Conservation (phyloP, 1,139 yeast genomes). For the Kluyveromyces marxianus region DNA sequence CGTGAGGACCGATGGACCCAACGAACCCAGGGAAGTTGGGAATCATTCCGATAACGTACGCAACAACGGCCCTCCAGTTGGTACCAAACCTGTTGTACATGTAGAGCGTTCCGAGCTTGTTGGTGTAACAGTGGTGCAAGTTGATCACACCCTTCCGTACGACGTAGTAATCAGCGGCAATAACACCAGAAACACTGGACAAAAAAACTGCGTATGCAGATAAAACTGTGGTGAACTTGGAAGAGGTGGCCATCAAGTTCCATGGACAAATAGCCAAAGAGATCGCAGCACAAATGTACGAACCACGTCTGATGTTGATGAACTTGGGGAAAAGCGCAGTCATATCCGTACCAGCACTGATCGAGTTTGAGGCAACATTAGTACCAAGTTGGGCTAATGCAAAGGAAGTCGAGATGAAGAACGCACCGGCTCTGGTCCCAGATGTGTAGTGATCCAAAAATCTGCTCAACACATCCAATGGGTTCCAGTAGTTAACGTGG, state of each 20-base stretch:
- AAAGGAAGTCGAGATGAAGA: conserved; percentile 66
- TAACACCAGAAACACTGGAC: conserved; percentile 80
- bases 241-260: conserved; percentile 69
- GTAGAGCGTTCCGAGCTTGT: conserved; percentile 40
- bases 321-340: conserved; percentile 75
- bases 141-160: conserved; percentile 65
- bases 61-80: conserved; percentile 75
- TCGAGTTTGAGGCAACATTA: conserved; percentile 79
- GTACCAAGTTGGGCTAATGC: conserved; percentile 84
- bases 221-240: conserved; percentile 74
- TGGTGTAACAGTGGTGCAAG: conserved; percentile 55
- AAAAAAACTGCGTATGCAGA: conserved; percentile 82
- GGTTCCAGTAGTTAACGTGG: conserved; percentile 74
- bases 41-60: conserved; percentile 64
- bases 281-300: conserved; percentile 69
- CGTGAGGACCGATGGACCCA: conserved; percentile 61
- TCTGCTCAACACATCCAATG: conserved; percentile 62
- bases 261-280: conserved; percentile 82
- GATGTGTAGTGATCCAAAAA: conserved; percentile 53
- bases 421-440: conserved; percentile 83
- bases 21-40: conserved; percentile 86
- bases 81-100: conserved; percentile 55
- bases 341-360: conserved; percentile 86
- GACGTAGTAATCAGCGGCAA: conserved; percentile 67
- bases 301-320: conserved; percentile 76